phyloP scores from a whole-genome alignment of 73 alveolate genomes.

The Paramecium tetraurelia region DNA sequence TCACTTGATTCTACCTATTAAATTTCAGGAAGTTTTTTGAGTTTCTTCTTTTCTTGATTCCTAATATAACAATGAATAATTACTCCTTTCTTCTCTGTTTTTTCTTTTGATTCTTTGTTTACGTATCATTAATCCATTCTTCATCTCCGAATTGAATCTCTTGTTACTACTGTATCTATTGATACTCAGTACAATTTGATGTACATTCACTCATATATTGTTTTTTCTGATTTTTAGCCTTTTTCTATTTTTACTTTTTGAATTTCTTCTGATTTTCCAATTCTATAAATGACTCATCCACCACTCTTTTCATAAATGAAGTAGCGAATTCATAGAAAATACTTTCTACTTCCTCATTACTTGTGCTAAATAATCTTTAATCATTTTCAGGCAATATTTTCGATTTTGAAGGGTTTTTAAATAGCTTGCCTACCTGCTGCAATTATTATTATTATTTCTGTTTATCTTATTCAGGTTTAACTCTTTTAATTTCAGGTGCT shows the following conservation, averaged over 20 bases:
- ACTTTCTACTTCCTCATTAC: neutral
- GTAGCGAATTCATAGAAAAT: neutral
- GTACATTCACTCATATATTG: neutral
- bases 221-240: neutral
- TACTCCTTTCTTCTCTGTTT: neutral
- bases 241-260: neutral
- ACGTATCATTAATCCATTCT: neutral
- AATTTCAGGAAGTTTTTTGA: neutral
- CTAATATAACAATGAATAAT: neutral
- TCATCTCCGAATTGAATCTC: neutral
- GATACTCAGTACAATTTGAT: neutral
- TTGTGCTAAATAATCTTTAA: neutral
- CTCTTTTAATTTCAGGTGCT: neutral
- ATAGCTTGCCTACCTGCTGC: neutral
- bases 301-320: neutral
- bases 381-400: neutral
- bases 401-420: neutral
- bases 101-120: neutral
- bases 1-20: neutral
- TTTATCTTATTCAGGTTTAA: neutral
- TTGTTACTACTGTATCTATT: neutral
- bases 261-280: neutral
- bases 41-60: neutral
- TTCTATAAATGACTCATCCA: neutral
- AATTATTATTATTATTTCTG: neutral